phyloP scores from a whole-genome alignment of 2,329 filamentous ascomycete genomes.

The Arthrobotrys sinensis region DNA sequence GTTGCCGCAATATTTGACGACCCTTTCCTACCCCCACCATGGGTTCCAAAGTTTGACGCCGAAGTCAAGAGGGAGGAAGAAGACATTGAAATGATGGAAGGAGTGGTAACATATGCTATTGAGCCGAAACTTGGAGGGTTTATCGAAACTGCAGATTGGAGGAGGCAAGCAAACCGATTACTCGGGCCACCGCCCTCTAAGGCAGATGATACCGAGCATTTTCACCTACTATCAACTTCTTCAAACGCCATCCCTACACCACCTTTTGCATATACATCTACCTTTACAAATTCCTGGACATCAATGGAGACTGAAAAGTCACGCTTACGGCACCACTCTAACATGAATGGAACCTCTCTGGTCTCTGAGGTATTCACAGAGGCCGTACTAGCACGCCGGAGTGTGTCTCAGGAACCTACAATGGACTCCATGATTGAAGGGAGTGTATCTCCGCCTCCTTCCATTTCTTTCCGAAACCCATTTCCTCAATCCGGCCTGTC shows the following conservation, averaged over 20 bases:
- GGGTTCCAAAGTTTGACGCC: conserved; percentile 14
- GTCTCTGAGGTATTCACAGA: conserved; percentile 27
- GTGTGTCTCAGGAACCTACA: conserved; percentile 22
- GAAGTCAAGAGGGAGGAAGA: conserved; percentile 40
- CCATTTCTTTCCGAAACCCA: conserved; percentile 37
- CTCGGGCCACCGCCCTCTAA: conserved; percentile 35
- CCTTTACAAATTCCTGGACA: conserved; percentile 8
- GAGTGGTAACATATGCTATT: conserved; percentile 31
- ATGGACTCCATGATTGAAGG: conserved; percentile 30
- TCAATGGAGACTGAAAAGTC: conserved; percentile 46
- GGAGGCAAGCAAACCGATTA: conserved; percentile 32
- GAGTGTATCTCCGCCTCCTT: conserved; percentile 39
- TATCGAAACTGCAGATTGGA: conserved; percentile 44
- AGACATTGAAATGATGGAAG: conserved; percentile 52
- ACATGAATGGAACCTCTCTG: conserved; percentile 15
- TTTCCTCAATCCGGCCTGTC: conserved; percentile 22
- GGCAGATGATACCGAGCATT: conserved; percentile 24
- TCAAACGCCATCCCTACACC: conserved; percentile 24
- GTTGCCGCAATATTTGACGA: conserved; percentile 44
- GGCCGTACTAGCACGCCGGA: conserved; percentile 12
- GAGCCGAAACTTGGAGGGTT: conserved; percentile 47
- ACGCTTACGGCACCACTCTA: conserved; percentile 19
- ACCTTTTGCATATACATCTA: conserved; percentile 34
- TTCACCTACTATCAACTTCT: conserved; percentile 22
- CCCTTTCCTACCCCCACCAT: conserved; percentile 39